Percentiles rank a stretch among this genome's conserved stretches.
These are phyloP conservation scores for Termitomyces sp. DNA, from an alignment of 768 basidiomycete genomes.

Conservation along the genomic window DNA sequence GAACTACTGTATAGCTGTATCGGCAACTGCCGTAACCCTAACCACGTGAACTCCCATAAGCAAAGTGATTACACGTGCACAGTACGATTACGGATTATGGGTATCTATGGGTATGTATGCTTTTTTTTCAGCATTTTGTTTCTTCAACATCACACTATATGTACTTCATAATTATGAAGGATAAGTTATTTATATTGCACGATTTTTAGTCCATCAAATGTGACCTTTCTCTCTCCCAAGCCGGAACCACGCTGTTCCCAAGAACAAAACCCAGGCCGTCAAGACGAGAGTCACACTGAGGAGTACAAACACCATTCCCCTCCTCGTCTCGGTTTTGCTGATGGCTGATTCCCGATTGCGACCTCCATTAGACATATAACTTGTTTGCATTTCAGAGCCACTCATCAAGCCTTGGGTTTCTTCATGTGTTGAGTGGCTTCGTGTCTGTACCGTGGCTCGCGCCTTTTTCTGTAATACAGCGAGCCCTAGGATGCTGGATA, in stretches of 20 bases:
- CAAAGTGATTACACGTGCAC: no score
- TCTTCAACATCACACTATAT: neutral
- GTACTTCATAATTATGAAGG: neutral
- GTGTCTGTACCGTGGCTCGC: conserved; percentile 14
- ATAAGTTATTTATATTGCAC: no score
- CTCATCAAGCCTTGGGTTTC: conserved; percentile 9
- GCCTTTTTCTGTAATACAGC: conserved; percentile 43
- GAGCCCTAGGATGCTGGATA: conserved; percentile 47
- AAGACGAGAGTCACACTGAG: conserved; percentile 40
- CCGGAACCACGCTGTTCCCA: conserved; percentile 57
- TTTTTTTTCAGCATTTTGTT: no score
- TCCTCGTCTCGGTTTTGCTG: conserved; percentile 29
- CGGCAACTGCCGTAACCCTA: conserved; percentile 29
- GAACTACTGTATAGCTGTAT: conserved; percentile 34
- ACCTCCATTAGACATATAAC: conserved; percentile 17
- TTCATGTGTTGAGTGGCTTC: neutral
- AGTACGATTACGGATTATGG: no score
- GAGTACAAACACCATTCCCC: conserved; percentile 50
- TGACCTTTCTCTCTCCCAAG: conserved; percentile 30
- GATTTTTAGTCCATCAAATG: neutral
- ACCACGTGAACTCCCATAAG: no score
- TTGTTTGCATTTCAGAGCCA: conserved; percentile 13
- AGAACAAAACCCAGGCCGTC: conserved; percentile 60
- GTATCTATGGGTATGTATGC: no score
- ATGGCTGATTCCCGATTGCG: conserved; percentile 21